Base-by-base conservation (phyloP, 345 rosid species). In the Odontarrhena argentea region DNA sequence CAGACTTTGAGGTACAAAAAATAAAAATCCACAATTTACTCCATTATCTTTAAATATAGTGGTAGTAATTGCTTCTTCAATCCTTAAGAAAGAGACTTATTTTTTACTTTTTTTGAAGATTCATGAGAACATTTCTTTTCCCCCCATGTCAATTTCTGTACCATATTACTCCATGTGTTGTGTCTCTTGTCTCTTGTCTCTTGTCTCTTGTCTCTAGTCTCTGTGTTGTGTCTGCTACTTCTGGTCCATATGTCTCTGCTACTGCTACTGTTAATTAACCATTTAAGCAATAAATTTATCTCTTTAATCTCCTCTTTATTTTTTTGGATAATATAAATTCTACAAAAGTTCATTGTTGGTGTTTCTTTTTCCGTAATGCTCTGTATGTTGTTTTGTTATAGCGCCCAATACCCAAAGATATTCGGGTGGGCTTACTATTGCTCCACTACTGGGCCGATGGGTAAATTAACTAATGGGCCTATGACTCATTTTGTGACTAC, bases 1-100 rank as follows among this genome's bases (percentile, higher is more conserved):
- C 56, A 67, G 69, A 47, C 53, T 67, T 60, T 60, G 42, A 74
- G 77, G 77, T 74, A 47, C 46, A 65, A 65, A 13, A 32, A 47
- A 32, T 32, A 32, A 55, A 25, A 60, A 6, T 37, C 56, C 62
- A 50, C 15, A 22, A 25, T 36, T 66, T 44, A 50, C 53, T 32
- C 12, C 46, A 41, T 32, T 65, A 50, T 65, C 69, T 45, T 45
- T 7, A 43, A 69, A 11, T 54, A 64, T 63, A 71, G 60, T 50
- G 48, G 51, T 72, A 65, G 65, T 65, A 32, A 40, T 55, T 63
- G 51, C 64, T 47, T 55, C 43, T 47, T 30, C 42, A 12, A 46
- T 63, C 58, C 48, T 26, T 3, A 46, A 46, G 63, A 38, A 47
- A 47, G 34, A 55, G 70, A 71, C 69, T 55, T 8, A 46, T 9